Evolutionary conservation across 2,329 filamentous ascomycete genomes (phyloP).

Genomic region (Pseudogymnoascus sp.): DNA sequence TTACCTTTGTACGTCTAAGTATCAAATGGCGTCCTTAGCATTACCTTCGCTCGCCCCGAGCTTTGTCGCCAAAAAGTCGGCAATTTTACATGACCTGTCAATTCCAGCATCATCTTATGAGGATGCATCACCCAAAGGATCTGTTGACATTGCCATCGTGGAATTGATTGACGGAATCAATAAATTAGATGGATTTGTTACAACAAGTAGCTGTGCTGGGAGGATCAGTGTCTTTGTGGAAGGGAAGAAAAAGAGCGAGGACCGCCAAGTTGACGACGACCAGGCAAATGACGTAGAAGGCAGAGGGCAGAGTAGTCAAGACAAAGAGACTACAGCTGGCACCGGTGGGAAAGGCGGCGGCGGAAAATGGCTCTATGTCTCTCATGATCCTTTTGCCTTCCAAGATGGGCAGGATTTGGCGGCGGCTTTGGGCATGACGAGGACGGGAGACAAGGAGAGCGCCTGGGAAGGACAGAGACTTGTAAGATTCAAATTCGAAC

Average conservation of each 20-base stretch:
- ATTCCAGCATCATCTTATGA: conserved; percentile 63
- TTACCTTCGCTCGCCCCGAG: conserved; percentile 11
- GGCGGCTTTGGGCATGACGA: conserved; percentile 34
- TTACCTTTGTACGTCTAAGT: not conserved
- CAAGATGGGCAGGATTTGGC: conserved; percentile 20
- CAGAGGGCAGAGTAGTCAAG: conserved; percentile 15
- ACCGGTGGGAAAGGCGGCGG: conserved; percentile 80
- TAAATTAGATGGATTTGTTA: conserved; percentile 63
- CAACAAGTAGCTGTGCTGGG: conserved; percentile 88
- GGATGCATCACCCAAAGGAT: conserved; percentile 83
- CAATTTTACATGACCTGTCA: conserved; percentile 62
- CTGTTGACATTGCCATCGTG: conserved; percentile 70
- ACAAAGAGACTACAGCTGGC: conserved; percentile 40
- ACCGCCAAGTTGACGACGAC: not conserved
- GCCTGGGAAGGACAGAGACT: conserved; percentile 34
- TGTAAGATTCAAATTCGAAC: conserved; percentile 88
- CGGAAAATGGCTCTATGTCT: conserved; percentile 79
- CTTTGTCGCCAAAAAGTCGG: conserved; percentile 57
- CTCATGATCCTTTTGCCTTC: conserved; percentile 59
- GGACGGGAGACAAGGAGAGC: conserved; percentile 16
- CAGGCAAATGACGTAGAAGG: conserved; percentile 11
- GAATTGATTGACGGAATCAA: conserved; percentile 76
- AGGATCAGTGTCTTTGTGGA: conserved; percentile 83
- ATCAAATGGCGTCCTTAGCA: not conserved
- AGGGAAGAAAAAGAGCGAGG: conserved; percentile 43